Base-by-base conservation (phyloP, 2,329 filamentous ascomycete species). In the Domatiomyces catenatus region DNA sequence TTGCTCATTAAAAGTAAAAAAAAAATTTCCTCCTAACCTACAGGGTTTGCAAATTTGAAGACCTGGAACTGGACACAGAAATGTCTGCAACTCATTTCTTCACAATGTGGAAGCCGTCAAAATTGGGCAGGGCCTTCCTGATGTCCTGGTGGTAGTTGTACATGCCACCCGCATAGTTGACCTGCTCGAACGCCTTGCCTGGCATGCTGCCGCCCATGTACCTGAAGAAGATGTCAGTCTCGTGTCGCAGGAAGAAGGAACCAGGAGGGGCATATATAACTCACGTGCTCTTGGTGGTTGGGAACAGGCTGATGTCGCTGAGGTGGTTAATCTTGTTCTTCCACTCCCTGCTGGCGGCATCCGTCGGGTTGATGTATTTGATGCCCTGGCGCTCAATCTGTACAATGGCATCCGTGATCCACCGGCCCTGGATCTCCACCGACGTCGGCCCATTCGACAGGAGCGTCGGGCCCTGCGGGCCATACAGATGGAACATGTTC, bases 131-230 rank as follows among this genome's bases (percentile, higher is more conserved):
- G 8, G 39, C 51, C n/a, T 42, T 42, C 47, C 58, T 49, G 28
- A 60, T 60, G 15, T 60, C 59, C 12, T 49, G 39, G 24, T 46
- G 48, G 47, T 61, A 61, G 17, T 44, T 46, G 47, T 49, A 50
- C 12, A 62, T 43, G 5, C 63, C 63, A n/a, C 60, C 62, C 19
- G 59, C 48, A 48, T 61, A 80, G 47, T 71, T 71, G 8, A 77
- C 63, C 2, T 70, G 70, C 63, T 80, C 75, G 12, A 66, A 66
- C 0, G 66, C 57, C 63, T 80, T 80, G 0, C 70, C 74, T 0
- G 76, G 75, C 3, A 77, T 67, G 44, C 68, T 76, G 0, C 69
- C 71, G 2, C 77, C 76, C 72, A 79, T 76, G 55, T 77, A 80
- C 26, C 45, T 54, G 28, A 39, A 49, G 20, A 12, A 19, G 17